phyloP scores from a whole-genome alignment of 305 asterid species.

The Fraxinus sp. region DNA sequence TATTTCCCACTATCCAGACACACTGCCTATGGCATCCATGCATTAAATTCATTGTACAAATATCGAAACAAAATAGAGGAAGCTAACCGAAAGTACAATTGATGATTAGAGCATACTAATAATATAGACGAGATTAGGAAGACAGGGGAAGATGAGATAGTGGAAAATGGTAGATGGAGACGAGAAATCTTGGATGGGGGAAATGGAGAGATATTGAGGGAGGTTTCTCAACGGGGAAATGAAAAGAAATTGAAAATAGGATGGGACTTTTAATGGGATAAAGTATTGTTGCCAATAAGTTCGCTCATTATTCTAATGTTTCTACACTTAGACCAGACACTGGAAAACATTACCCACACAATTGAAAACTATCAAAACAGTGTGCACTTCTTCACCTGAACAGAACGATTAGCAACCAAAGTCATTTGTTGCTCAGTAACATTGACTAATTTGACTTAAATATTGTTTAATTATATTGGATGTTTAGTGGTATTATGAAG shows the following conservation, averaged over 20 bases:
- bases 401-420: background rate
- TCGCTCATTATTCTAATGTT: background rate
- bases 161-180: background rate
- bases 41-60: background rate
- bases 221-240: background rate
- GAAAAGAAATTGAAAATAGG: background rate
- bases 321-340: background rate
- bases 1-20: background rate
- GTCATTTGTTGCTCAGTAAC: background rate
- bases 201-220: background rate
- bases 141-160: background rate
- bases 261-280: background rate
- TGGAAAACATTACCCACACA: background rate
- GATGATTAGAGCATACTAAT: background rate
- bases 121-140: background rate
- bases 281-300: background rate
- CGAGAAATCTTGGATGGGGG: background rate
- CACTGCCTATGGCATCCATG: background rate
- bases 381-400: background rate
- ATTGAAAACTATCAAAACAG: background rate
- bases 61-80: background rate
- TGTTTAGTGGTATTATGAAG: background rate
- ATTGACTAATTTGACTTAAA: background rate
- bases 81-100: background rate
- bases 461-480: background rate